These are phyloP conservation scores for Diplosphaera chodatii DNA, from an alignment of 139 green algal species.

Conservation along the genomic window DNA sequence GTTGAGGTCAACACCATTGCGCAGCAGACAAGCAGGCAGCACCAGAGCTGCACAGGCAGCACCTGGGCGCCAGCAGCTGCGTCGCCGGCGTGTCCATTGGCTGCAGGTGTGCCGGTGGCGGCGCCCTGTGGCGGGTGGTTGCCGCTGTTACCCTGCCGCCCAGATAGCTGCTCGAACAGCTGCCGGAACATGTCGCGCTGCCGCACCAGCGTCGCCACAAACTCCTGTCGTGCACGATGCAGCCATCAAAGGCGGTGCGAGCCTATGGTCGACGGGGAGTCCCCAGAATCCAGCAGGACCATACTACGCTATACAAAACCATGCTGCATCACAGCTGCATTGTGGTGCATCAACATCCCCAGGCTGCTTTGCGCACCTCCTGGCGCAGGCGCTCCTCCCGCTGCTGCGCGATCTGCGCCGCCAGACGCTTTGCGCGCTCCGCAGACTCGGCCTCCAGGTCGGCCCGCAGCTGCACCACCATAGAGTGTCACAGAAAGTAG, in stretches of 20 bases:
- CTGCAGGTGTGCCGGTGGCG: not conserved
- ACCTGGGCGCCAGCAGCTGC: not conserved
- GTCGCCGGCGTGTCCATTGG: not conserved
- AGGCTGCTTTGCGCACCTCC: conserved; percentile 12
- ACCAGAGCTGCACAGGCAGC: not conserved
- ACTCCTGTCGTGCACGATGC: conserved; percentile 1
- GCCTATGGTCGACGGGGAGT: too few relatives aligned
- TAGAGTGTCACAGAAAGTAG: too few relatives aligned
- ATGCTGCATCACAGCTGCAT: not conserved
- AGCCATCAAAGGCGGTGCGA: too few relatives aligned
- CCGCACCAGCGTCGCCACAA: conserved; percentile 26
- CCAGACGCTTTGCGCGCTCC: conserved; percentile 10
- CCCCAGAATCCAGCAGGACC: too few relatives aligned
- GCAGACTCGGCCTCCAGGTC: conserved; percentile 14
- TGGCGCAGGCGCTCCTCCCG: conserved; percentile 12
- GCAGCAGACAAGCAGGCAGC: not conserved
- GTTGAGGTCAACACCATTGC: too few relatives aligned
- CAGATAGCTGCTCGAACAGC: conserved; percentile 23
- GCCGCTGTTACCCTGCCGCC: not conserved
- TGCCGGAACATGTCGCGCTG: conserved; percentile 44
- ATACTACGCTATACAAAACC: too few relatives aligned
- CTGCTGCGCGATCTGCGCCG: conserved; percentile 8
- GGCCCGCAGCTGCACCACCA: conserved; percentile 10
- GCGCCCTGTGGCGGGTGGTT: not conserved
- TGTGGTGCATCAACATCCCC: conserved; percentile 12